Evolutionary conservation across 2,329 filamentous ascomycete species (phyloP), one percentile per base, ranked within the genome.

Genomic region (Lachnellula cervina): DNA sequence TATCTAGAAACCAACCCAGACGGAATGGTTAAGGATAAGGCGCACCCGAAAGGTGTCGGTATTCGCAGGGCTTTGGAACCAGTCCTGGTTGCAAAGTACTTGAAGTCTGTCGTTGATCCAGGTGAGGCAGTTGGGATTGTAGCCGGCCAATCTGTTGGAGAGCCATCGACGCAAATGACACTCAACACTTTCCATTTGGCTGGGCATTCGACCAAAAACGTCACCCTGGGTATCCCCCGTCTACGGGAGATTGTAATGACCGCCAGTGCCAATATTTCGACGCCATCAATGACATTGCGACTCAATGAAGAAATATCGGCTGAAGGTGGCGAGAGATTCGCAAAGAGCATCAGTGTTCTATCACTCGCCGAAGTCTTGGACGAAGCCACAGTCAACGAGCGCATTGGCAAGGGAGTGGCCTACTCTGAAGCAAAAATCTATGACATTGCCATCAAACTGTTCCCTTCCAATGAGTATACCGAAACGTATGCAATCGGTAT

Each of bases 131-230:
- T 99, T 25, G 94, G 94, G 63, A 95, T 99, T 60, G 90, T 99
- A 57, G 95, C 95, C 50, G 92, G 92, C 9, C 94, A 99, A 73
- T 97, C 93, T 34, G 86, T 99, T 43, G 94, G 94, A 69, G 95
- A 99, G 70, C 94, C 95, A 8, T 97, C 92, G 2, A 99, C 94
- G 11, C 94, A 99, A 72, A 99, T 99, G 95, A 99, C 95, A 7
- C 77, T 99, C 54, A 99, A 99, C 75, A 99, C 95, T 28, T 99
- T 99, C 83, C 94, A 99, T 81, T 89, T 99, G 82, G 94, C 94
- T 72, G 94, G 94, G 69, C 93, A 97, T 78, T 92, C 94, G 19
- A 88, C 94, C 32, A 97, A 97, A 80, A 99, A 99, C 81, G 95
- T 99, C 69, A 99, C 94, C 0, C 82, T 97, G 19, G 94, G 94